These are phyloP conservation scores for Phytophthora podocarpi DNA, from an alignment of 352 stramenopile genomes.

Conservation along the genomic window DNA sequence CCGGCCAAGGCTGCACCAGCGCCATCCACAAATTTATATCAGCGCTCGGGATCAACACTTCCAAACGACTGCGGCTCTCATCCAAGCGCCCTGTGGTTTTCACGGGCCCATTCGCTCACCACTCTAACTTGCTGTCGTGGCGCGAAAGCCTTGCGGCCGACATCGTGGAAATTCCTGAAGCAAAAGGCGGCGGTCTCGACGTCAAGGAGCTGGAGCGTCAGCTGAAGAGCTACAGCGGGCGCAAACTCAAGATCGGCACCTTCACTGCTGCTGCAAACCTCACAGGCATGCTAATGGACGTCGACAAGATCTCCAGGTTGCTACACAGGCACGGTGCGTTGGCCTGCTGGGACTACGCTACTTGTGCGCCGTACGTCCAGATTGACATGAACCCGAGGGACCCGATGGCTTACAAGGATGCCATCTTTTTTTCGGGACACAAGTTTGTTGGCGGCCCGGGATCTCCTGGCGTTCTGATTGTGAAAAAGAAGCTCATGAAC, in stretches of 20 bases:
- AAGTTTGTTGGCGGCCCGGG: conserved; percentile 96
- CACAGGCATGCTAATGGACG: conserved; percentile 92
- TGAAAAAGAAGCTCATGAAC: conserved; percentile 91
- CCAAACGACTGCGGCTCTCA: conserved; percentile 14
- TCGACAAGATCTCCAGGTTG: conserved; percentile 86
- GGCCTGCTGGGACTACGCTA: conserved; percentile 97
- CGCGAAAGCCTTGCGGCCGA: conserved; percentile 87
- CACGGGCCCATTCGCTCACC: conserved; percentile 95
- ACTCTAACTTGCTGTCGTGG: conserved; percentile 98
- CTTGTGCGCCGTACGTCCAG: conserved; percentile 90
- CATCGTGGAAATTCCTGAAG: conserved; percentile 76
- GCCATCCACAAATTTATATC: conserved; percentile 85
- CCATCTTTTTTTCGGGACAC: conserved; percentile 96
- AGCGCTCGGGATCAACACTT: conserved; percentile 58
- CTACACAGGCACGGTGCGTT: conserved; percentile 93
- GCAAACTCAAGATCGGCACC: conserved; percentile 79
- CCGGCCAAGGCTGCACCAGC: conserved; percentile 84
- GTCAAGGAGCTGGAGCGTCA: conserved; percentile 53
- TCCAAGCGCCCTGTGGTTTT: conserved; percentile 87
- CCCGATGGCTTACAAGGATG: conserved; percentile 84
- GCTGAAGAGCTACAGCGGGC: conserved; percentile 52
- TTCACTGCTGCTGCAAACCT: conserved; percentile 96
- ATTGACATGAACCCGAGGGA: conserved; percentile 96
- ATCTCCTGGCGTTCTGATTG: conserved; percentile 93
- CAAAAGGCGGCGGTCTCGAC: conserved; percentile 56